A percentile compares a stretch with the other conserved stretches of the same genome.
These are phyloP conservation scores for Coccomyxa subellipsoidea DNA, from an alignment of 163 green algal genomes.

Conservation along the genomic window DNA sequence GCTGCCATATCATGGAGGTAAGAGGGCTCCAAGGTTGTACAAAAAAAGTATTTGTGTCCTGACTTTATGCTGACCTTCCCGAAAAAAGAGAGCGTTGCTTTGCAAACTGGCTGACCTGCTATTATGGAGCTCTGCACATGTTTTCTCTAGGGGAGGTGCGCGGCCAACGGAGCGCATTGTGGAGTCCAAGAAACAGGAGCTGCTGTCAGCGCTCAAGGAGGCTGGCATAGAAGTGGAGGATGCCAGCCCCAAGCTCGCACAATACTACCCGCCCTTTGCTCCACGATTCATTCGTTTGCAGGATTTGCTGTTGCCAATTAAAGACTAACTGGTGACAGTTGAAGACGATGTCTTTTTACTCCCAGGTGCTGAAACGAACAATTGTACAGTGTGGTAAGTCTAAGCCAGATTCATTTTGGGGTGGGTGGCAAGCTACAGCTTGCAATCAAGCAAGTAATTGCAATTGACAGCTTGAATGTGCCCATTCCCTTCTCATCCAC, in stretches of 20 bases:
- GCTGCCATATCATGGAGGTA: slow-evolving; percentile 37
- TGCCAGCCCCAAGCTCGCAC: slow-evolving; percentile 9
- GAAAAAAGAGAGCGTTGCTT: too few species aligned
- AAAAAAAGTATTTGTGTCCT: too few species aligned
- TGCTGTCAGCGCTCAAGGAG: slow-evolving; percentile 14
- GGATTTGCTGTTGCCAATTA: slow-evolving; percentile 31
- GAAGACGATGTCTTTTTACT: too few species aligned
- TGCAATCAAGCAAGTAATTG: too few species aligned
- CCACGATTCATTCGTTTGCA: slow-evolving; percentile 28
- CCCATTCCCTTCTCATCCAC: too few species aligned
- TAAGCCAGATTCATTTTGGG: too few species aligned
- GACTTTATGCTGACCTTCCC: too few species aligned
- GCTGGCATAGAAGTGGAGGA: background rate
- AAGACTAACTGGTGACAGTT: too few species aligned
- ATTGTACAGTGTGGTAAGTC: too few species aligned
- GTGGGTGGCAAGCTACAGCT: too few species aligned
- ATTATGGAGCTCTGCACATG: background rate
- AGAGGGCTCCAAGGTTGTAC: background rate
- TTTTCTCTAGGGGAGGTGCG: slow-evolving; percentile 8
- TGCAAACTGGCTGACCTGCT: background rate
- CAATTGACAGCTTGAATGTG: too few species aligned
- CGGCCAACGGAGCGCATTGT: slow-evolving; percentile 5
- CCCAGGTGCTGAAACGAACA: too few species aligned
- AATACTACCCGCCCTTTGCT: slow-evolving; percentile 37
- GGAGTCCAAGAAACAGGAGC: slow-evolving; percentile 11